Percentiles rank a stretch among this genome's conserved stretches.
Conservation (phyloP, 2,329 filamentous ascomycete genomes). For the Exophiala viscosa region DNA sequence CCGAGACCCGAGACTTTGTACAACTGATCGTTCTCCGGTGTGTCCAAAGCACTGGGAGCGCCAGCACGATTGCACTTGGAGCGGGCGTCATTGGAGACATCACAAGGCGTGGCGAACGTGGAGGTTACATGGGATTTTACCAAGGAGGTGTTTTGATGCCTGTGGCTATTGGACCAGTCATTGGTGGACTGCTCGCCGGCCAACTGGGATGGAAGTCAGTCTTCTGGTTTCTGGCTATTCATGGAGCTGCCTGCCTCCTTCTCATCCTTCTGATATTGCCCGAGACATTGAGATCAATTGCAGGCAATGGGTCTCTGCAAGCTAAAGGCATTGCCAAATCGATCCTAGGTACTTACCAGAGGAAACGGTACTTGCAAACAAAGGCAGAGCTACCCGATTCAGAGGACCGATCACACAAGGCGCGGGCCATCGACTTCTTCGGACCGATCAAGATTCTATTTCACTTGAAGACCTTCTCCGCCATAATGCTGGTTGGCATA, state of each 20-base stretch:
- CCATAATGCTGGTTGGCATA: conserved; percentile 48
- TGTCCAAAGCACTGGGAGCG: conserved; percentile 44
- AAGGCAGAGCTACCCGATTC: neutral
- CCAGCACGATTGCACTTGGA: conserved; percentile 44
- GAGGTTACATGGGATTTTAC: conserved; percentile 47
- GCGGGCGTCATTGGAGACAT: conserved; percentile 44
- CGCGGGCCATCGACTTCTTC: conserved; percentile 43
- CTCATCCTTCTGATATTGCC: conserved; percentile 36
- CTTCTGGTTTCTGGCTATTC: conserved; percentile 45
- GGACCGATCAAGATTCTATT: conserved; percentile 48
- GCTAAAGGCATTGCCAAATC: conserved; percentile 5
- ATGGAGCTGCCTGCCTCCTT: conserved; percentile 34
- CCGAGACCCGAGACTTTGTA: conserved; percentile 37
- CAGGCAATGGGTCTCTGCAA: conserved; percentile 33
- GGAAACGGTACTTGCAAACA: neutral
- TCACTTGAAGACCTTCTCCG: conserved; percentile 42
- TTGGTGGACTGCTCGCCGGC: conserved; percentile 40
- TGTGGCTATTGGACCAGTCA: conserved; percentile 47
- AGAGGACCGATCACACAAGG: conserved; percentile 1
- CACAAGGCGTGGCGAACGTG: conserved; percentile 39
- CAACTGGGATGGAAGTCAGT: conserved; percentile 41
- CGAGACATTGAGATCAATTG: conserved; percentile 39
- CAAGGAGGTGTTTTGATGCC: conserved; percentile 37
- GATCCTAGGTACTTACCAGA: conserved; percentile 7
- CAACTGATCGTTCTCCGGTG: conserved; percentile 40